These are phyloP conservation scores for Cornus kousa DNA, from an alignment of 148 eudicot species.

Conservation along the genomic window DNA sequence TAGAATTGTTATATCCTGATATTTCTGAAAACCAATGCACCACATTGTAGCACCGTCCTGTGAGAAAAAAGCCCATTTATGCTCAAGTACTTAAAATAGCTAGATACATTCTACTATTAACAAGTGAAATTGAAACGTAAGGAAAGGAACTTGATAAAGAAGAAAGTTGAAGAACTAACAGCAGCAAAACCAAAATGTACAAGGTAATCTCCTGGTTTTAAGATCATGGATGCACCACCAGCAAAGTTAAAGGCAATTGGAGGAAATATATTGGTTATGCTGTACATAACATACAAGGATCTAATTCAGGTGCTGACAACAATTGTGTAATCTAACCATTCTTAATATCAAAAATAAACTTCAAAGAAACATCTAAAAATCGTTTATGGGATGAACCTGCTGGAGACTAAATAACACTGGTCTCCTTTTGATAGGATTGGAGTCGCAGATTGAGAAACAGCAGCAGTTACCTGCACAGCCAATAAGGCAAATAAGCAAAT, in stretches of 20 bases:
- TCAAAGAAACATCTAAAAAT: neutral
- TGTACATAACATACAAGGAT: slow-evolving; percentile 20
- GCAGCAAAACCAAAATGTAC: slow-evolving; percentile 57
- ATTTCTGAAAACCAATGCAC: too few relatives aligned
- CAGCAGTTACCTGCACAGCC: slow-evolving; percentile 59
- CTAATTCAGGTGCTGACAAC: neutral
- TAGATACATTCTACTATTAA: too few relatives aligned
- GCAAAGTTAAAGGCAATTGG: slow-evolving; percentile 83
- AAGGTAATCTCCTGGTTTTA: slow-evolving; percentile 84
- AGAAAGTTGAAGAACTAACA: slow-evolving; percentile 50
- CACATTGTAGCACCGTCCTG: too few relatives aligned
- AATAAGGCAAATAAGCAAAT: slow-evolving; percentile 6
- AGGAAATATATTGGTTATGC: slow-evolving; percentile 68
- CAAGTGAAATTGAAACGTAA: neutral
- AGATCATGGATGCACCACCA: slow-evolving; percentile 77
- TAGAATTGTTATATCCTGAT: neutral
- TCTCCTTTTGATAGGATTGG: slow-evolving; percentile 60
- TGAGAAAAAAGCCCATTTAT: too few relatives aligned
- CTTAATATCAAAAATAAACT: neutral
- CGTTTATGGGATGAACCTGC: slow-evolving; percentile 40
- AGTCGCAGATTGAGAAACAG: slow-evolving; percentile 59
- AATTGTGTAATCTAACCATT: neutral
- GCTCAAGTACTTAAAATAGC: neutral
- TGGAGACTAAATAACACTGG: slow-evolving; percentile 67
- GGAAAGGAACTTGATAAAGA: neutral